Percentiles rank a stretch among this genome's conserved stretches.
Evolutionary conservation across 345 rosid species (phyloP).

Genomic region (Cochlearia excelsa): DNA sequence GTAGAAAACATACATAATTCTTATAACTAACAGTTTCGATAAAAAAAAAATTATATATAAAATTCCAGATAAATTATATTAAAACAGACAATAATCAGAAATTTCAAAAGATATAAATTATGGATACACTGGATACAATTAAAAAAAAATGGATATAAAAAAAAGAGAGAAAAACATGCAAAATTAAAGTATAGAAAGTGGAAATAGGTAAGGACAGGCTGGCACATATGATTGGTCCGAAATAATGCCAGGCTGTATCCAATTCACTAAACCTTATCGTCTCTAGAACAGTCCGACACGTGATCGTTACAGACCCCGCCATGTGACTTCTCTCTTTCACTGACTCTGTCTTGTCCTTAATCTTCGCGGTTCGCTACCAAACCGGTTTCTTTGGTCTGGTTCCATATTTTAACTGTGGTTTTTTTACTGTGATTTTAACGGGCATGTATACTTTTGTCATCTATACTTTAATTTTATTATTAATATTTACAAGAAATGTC

Average conservation of each 20-base stretch:
- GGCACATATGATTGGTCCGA: conserved; percentile 37
- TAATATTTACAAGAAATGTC: too few relatives aligned
- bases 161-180: background rate
- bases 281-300: conserved; percentile 27
- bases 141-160: background rate
- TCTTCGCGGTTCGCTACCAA: conserved; percentile 13
- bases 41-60: too few relatives aligned
- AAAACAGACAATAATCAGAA: background rate
- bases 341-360: conserved; percentile 11
- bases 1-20: too few relatives aligned
- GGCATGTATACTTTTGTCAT: too few relatives aligned
- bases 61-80: too few relatives aligned
- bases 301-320: conserved; percentile 19
- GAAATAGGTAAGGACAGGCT: conserved; percentile 26
- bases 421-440: background rate
- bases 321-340: conserved; percentile 22
- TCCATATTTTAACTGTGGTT: background rate
- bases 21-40: too few relatives aligned
- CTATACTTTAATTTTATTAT: too few relatives aligned
- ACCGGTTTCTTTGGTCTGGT: conserved; percentile 7
- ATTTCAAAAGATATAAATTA: background rate
- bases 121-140: too few relatives aligned
- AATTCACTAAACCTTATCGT: conserved; percentile 33
- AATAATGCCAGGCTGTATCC: conserved; percentile 30
- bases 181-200: background rate